Evolutionary conservation across 2,329 filamentous ascomycete species (phyloP).

Genomic region (Pestalotiopsis sp.): DNA sequence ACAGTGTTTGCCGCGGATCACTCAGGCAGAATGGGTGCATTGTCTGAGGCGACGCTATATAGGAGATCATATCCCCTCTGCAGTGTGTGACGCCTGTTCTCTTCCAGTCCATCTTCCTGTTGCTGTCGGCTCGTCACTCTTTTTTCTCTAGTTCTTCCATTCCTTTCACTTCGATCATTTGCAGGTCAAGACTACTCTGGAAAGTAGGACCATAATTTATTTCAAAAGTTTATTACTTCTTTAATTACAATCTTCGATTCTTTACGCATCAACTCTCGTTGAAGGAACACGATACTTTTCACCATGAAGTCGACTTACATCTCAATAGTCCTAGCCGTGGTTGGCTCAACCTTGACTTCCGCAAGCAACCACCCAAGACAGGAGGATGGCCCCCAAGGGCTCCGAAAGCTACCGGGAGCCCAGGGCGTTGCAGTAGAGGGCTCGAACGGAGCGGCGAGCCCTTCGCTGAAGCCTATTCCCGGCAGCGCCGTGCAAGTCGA

Average conservation of each 20-base stretch:
- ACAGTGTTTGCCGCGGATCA: constrained; percentile 9
- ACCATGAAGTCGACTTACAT: background rate
- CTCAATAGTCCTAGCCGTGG: background rate
- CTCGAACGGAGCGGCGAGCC: background rate
- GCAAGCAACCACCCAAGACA: background rate
- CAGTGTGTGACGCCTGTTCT: background rate
- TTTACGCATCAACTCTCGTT: background rate
- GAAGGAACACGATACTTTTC: background rate
- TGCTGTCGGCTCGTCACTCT: background rate
- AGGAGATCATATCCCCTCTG: background rate
- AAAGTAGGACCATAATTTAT: constrained; percentile 9
- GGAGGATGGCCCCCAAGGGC: background rate
- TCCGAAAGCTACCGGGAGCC: background rate
- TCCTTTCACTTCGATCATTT: constrained; percentile 12
- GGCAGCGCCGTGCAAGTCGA: constrained; percentile 6
- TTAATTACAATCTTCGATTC: background rate
- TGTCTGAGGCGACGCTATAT: background rate
- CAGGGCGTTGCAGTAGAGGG: constrained; percentile 1
- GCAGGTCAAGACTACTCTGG: constrained; percentile 16
- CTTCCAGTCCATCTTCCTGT: constrained; percentile 1
- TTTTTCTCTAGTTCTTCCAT: background rate
- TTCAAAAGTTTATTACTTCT: background rate
- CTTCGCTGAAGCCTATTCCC: constrained; percentile 1
- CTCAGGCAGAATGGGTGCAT: constrained; percentile 3
- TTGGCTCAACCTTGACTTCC: background rate